These are phyloP conservation scores for Lonicera japonica DNA, from an alignment of 129 eudicot species.

Conservation along the genomic window DNA sequence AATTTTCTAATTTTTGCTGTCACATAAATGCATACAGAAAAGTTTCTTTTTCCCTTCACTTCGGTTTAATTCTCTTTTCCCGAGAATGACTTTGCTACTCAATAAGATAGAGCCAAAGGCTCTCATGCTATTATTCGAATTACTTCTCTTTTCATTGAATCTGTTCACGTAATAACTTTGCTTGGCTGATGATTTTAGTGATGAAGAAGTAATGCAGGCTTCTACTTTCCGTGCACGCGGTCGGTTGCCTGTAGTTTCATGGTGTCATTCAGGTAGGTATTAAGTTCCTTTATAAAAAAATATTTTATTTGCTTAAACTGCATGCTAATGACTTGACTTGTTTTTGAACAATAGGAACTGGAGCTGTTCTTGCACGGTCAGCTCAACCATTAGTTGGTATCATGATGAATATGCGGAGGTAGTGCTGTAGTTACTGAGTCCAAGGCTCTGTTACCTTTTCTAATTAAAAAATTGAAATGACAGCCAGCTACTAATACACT, in stretches of 20 bases:
- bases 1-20: no score
- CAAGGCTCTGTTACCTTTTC: not conserved
- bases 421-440: not conserved
- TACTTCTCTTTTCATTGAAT: not conserved
- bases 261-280: conserved; percentile 77
- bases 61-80: no score
- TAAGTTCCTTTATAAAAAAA: not conserved
- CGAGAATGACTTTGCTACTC: no score
- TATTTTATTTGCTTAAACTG: not conserved
- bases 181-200: conserved; percentile 42
- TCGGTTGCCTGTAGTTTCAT: conserved; percentile 85
- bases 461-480: not conserved
- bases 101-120: no score
- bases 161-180: conserved; percentile 11
- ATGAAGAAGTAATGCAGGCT: conserved; percentile 82
- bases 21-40: no score
- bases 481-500: no score
- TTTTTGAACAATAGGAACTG: conserved; percentile 36
- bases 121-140: not conserved
- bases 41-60: no score
- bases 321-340: conserved; percentile 9
- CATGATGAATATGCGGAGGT: conserved; percentile 99
- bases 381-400: conserved; percentile 96
- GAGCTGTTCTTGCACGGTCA: conserved; percentile 98
- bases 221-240: conserved; percentile 84